Conservation (phyloP, 2,329 filamentous ascomycete genomes). For the Hymenoscyphus fructigenus region DNA sequence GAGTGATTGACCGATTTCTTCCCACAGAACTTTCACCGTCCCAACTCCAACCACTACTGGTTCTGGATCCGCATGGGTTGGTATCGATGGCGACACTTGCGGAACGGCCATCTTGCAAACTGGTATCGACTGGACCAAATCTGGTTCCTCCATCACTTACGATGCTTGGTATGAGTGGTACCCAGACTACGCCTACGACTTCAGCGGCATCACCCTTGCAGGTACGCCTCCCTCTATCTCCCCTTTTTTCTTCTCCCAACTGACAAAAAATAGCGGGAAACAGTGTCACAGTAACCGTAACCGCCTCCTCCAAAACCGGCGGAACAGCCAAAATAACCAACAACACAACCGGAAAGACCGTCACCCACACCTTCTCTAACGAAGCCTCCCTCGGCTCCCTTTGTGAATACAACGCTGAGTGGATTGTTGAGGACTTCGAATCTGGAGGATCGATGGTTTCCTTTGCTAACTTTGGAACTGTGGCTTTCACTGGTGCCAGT, state of each 20-base stretch:
- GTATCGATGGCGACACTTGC: constrained; percentile 61
- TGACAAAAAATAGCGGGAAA: constrained; percentile 44
- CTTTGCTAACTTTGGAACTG: constrained; percentile 48
- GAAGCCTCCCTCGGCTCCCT: constrained; percentile 37
- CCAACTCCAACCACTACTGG: constrained; percentile 48
- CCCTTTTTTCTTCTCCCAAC: not conserved
- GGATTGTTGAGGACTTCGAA: constrained; percentile 54
- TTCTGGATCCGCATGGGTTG: constrained; percentile 57
- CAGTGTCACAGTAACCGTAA: constrained; percentile 41
- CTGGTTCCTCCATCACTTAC: constrained; percentile 44
- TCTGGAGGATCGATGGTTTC: constrained; percentile 42
- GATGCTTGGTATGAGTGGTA: constrained; percentile 64
- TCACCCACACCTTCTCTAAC: constrained; percentile 44
- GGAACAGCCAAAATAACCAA: constrained; percentile 48
- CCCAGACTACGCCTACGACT: constrained; percentile 55
- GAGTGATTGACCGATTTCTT: not conserved
- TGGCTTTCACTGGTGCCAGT: constrained; percentile 44
- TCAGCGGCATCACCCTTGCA: constrained; percentile 31
- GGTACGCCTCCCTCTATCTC: not conserved
- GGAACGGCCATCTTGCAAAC: constrained; percentile 54
- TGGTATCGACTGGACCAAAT: constrained; percentile 54
- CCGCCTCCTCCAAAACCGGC: constrained; percentile 44
- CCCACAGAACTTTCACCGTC: constrained; percentile 47
- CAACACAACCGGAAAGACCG: constrained; percentile 43
- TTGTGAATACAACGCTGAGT: constrained; percentile 49